A percentile compares a stretch with the other conserved stretches of the same genome.
Conservation (phyloP, 2,329 filamentous ascomycete genomes). For the Sporothrix luriei region DNA sequence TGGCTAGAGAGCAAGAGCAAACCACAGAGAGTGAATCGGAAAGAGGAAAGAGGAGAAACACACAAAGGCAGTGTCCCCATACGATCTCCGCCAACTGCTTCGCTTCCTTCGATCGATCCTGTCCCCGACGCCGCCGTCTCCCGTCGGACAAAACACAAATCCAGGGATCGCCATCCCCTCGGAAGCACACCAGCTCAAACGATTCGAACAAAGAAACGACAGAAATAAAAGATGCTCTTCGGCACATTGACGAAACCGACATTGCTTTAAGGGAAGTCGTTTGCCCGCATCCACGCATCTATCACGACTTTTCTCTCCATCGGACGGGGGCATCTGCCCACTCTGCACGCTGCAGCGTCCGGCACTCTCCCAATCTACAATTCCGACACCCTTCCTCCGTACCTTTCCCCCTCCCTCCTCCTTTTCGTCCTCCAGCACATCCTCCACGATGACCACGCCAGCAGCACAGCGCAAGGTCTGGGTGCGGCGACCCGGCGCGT, state of each 20-base stretch:
- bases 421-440: background rate
- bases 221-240: background rate
- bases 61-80: background rate
- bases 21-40: background rate
- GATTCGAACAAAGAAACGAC: no score
- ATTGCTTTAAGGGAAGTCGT: background rate
- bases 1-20: background rate
- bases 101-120: constrained; percentile 3
- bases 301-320: background rate
- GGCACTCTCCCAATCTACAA: background rate
- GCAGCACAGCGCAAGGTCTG: constrained; percentile 74
- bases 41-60: background rate
- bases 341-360: constrained; percentile 3
- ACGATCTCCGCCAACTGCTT: constrained; percentile 17
- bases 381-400: background rate
- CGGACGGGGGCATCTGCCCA: constrained; percentile 5
- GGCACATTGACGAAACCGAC: background rate
- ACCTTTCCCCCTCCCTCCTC: background rate
- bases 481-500: constrained; percentile 85
- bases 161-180: background rate
- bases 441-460: constrained; percentile 19
- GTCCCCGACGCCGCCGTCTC: background rate
- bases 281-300: background rate
- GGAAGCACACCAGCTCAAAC: background rate
- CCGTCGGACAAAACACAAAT: background rate